Percentiles rank a stretch among this genome's conserved stretches.
phyloP scores from a whole-genome alignment of 805 yeast species.

The Candida hungchunana region DNA sequence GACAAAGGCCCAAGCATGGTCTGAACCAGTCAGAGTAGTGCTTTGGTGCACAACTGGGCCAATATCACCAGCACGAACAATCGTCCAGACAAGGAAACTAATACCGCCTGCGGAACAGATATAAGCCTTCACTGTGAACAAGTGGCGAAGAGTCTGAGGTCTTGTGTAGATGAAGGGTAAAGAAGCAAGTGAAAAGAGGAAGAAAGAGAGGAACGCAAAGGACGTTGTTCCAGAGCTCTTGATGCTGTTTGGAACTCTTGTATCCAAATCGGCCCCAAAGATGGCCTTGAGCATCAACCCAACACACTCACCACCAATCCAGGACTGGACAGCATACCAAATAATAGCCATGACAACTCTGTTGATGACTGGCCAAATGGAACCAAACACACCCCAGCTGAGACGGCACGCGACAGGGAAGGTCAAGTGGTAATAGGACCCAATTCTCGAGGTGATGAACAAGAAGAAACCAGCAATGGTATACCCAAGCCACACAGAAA shows the following conservation, averaged over 20 bases:
- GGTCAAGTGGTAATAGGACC: conserved; percentile 74
- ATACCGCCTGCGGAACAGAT: conserved; percentile 82
- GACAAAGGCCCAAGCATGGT: conserved; percentile 79
- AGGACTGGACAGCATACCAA: conserved; percentile 86
- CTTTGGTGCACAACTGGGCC: conserved; percentile 67
- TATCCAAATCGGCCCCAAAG: conserved; percentile 61
- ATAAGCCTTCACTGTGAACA: conserved; percentile 78
- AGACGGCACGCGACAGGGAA: conserved; percentile 83
- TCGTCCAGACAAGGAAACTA: conserved; percentile 79
- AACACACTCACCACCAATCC: conserved; percentile 83
- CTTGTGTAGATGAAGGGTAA: conserved; percentile 79
- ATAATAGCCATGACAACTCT: conserved; percentile 84
- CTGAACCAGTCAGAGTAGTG: conserved; percentile 51
- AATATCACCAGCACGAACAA: conserved; percentile 74
- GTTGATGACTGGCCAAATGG: conserved; percentile 83
- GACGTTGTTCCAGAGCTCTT: conserved; percentile 61
- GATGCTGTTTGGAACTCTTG: conserved; percentile 60
- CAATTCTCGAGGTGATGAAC: conserved; percentile 66
- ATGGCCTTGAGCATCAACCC: conserved; percentile 71
- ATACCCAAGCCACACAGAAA: conserved; percentile 86
- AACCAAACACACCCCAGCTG: conserved; percentile 85
- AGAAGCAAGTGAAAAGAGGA: conserved; percentile 76
- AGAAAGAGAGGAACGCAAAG: conserved; percentile 68
- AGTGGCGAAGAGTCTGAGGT: conserved; percentile 78
- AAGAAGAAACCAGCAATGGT: conserved; percentile 65